Evolutionary conservation across 768 basidiomycete genomes (phyloP), one percentile per base, ranked within the genome.

Genomic region (Lactifluus subvellereus): DNA sequence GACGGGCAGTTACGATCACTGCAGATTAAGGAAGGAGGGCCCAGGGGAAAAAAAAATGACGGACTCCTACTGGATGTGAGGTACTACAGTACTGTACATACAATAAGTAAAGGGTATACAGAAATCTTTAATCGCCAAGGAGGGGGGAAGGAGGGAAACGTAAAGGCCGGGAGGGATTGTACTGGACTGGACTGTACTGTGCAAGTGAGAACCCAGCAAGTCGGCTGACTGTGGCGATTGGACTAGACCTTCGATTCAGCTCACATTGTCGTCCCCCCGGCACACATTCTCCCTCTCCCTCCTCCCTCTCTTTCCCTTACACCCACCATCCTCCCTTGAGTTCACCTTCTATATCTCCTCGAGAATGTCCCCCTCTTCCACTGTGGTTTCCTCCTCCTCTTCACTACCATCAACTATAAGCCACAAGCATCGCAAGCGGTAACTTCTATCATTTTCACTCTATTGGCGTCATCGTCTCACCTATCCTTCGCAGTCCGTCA

Each of bases 401-500:
- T 55, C 63, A n/a, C 22, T 55, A 16, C 32, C 58, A 27, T 50
- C 62, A 27, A 51, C 61, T 16, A 37, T 38, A n/a, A 38, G 8
- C 54, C 33, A 64, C 43, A 64, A 45, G 42, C 63, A 60, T 60
- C 63, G 63, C 63, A 64, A 64, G 49, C 63, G 63, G 63, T 64
- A 64, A 59, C 62, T 27, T 47, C 9, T 54, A 56, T 60, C 58
- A 54, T 55, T 60, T 52, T 45, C 47, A 38, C 40, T 35, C 32
- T 18, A 18, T 55, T 40, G 30, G 14, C 42, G 13, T 54, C 43
- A 60, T 64, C 63, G 30, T 60, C 63, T 64, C 58, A 64, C 40
- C 54, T 67, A 37, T 67, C 69, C 58, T 62, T 63, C 53, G 62
- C 69, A 70, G 67, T 65, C 73, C 69, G 14, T 65, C 64, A 16